Evolutionary conservation across 768 basidiomycete genomes (phyloP).

Genomic region (Amanita subjunquillea): DNA sequence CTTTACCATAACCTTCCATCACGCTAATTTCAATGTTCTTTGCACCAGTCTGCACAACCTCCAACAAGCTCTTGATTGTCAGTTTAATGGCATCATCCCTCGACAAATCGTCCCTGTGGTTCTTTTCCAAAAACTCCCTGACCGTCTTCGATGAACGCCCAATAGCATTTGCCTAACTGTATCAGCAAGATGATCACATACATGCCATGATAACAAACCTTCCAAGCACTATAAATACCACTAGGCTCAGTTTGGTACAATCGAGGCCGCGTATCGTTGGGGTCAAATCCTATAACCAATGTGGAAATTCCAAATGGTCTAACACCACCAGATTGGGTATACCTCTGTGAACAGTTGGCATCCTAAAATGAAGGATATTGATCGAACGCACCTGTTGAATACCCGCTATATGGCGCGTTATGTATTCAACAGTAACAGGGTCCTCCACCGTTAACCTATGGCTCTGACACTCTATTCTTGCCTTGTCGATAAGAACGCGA

Average conservation of each 20-base stretch:
- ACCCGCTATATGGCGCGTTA: conserved; percentile 96
- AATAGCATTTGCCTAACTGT: conserved; percentile 88
- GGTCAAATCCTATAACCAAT: conserved; percentile 94
- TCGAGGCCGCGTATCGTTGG: conserved; percentile 76
- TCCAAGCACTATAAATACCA: conserved; percentile 98
- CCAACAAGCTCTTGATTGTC: conserved; percentile 89
- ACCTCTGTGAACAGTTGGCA: conserved; percentile 42
- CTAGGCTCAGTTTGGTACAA: conserved; percentile 97
- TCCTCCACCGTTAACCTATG: conserved; percentile 97
- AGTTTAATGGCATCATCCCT: conserved; percentile 90
- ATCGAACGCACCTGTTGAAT: conserved; percentile 74
- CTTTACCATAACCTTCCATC: conserved; percentile 91
- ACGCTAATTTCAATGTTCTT: conserved; percentile 99
- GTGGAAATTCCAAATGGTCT: conserved; percentile 98
- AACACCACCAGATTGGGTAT: conserved; percentile 98
- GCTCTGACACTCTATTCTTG: conserved; percentile 94
- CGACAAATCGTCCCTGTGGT: conserved; percentile 84
- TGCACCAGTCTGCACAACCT: conserved; percentile 99
- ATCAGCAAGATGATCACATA: background rate
- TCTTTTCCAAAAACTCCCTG: conserved; percentile 97
- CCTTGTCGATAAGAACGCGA: conserved; percentile 95
- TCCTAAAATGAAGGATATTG: background rate
- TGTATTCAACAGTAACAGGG: conserved; percentile 96
- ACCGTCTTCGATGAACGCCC: conserved; percentile 98
- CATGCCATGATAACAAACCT: conserved; percentile 38